A percentile compares a stretch with the other conserved stretches of the same genome.
Conservation (phyloP, 2,329 filamentous ascomycete genomes). For the Helotiales sp. region DNA sequence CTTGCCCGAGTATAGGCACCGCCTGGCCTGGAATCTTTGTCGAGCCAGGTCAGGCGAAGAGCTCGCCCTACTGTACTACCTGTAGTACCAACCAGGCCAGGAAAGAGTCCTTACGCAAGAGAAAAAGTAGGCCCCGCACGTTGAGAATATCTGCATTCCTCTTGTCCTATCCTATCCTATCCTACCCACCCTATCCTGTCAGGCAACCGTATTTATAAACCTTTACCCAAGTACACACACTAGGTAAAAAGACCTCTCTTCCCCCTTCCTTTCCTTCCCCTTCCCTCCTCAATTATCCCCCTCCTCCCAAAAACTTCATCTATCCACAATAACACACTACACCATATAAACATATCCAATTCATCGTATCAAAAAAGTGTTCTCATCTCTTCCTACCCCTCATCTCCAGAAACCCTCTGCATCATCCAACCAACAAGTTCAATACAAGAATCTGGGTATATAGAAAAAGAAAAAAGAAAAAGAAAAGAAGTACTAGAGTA, state of each 20-base stretch:
- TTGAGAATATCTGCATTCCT: slow-evolving; percentile 21
- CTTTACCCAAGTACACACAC: slow-evolving; percentile 1
- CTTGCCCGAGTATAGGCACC: too few species aligned
- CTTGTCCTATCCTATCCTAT: neutral
- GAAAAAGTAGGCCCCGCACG: neutral
- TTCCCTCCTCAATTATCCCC: slow-evolving; percentile 17
- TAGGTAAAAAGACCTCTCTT: neutral
- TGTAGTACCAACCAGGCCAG: too few species aligned
- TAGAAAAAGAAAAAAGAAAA: slow-evolving; percentile 35
- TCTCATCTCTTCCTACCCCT: slow-evolving; percentile 2
- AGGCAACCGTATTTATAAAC: slow-evolving; percentile 18
- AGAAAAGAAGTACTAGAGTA: slow-evolving; percentile 14
- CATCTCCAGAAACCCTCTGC: slow-evolving; percentile 12
- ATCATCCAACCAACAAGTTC: slow-evolving; percentile 22
- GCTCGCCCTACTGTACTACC: neutral
- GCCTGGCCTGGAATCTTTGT: too few species aligned
- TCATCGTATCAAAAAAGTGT: neutral
- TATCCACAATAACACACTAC: neutral
- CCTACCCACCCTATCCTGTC: slow-evolving; percentile 9
- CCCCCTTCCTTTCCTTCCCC: neutral
- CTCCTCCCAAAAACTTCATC: neutral
- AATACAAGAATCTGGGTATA: slow-evolving; percentile 43
- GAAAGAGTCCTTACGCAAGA: too few species aligned
- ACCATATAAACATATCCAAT: slow-evolving; percentile 26
- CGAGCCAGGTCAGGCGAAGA: too few species aligned